Evolutionary conservation across 2,329 filamentous ascomycete species (phyloP), one percentile per base, ranked within the genome.

Genomic region (Thelonectria discophora): DNA sequence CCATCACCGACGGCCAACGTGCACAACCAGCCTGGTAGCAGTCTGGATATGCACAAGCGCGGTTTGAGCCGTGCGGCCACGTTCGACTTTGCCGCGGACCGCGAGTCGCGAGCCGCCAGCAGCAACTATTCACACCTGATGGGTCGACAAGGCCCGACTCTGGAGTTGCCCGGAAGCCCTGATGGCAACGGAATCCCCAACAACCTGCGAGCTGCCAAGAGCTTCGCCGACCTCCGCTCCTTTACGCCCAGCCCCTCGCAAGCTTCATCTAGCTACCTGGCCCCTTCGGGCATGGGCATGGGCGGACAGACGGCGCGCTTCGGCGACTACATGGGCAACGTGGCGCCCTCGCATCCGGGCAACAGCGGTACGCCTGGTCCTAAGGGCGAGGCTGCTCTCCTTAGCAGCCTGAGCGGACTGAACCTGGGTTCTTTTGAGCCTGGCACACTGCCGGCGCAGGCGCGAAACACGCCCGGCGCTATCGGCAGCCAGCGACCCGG

Each of bases 201-300:
- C 74, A 94, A 94, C 72, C 86, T 99, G 37, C 90, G 95, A 45
- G 92, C 92, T 27, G 95, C 94, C 64, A 98, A 98, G 82, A 98
- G 94, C 52, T 97, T 97, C 75, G 95, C 94, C 37, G 95, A 99
- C 75, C 81, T 99, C 65, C 91, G 94, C 66, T 97, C 94, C 1
- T 97, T 96, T 79, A 97, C 94, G 15, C 94, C 94, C 11, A 98
- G 94, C 69, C 94, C 95, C 6, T 94, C 92, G 3, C 97, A 95
- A 12, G 76, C 78, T 0, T 93, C 92, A 17, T 92, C 92, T 6
- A 96, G 93, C 81, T 97, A 96, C 75, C 77, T 80, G 24, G 78
- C 72, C 5, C 74, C 78, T 11, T 60, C 67, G n/a, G 78, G 77
- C 27, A 74, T 92, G 57, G 87, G 87, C 65, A 81, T 92, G 68